These are phyloP conservation scores for Alternaria brassicae DNA, from an alignment of 2,329 filamentous ascomycete species.

Conservation along the genomic window DNA sequence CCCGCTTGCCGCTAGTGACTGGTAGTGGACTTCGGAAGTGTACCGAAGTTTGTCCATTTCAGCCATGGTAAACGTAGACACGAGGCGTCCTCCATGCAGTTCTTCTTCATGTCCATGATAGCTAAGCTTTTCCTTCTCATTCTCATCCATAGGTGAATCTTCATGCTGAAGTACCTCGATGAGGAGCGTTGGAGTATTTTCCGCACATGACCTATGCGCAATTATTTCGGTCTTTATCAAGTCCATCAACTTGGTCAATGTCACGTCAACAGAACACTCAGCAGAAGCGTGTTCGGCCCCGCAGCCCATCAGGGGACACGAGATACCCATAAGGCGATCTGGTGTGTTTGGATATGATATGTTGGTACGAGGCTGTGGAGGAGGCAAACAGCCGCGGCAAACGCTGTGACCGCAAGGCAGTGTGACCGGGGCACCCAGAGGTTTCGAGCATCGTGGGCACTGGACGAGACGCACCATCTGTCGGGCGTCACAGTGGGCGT, in stretches of 20 bases:
- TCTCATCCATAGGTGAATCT: constrained; percentile 47
- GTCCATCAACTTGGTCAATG: constrained; percentile 73
- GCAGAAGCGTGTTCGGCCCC: constrained; percentile 73
- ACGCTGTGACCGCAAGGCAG: constrained; percentile 82
- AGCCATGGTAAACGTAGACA: constrained; percentile 72
- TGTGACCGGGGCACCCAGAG: constrained; percentile 72
- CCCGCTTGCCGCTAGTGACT: constrained; percentile 44
- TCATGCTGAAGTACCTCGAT: constrained; percentile 51
- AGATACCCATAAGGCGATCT: constrained; percentile 71
- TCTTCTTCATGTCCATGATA: constrained; percentile 49
- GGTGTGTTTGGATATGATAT: constrained; percentile 79
- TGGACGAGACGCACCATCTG: constrained; percentile 76
- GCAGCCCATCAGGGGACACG: constrained; percentile 75
- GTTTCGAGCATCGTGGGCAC: constrained; percentile 75
- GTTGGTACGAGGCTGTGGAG: constrained; percentile 67
- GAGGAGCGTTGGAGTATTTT: constrained; percentile 49
- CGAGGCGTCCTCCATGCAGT: constrained; percentile 65
- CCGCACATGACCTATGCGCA: constrained; percentile 43
- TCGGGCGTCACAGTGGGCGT: constrained; percentile 64
- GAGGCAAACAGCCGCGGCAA: constrained; percentile 77
- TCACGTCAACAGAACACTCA: constrained; percentile 80
- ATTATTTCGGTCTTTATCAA: constrained; percentile 59
- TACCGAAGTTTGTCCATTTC: constrained; percentile 66
- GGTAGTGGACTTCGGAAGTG: constrained; percentile 63
- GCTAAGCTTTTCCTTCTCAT: constrained; percentile 40